A percentile compares a stretch with the other conserved stretches of the same genome.
phyloP scores from a whole-genome alignment of 2,329 filamentous ascomycete species.

The Penicillium sclerotiorum region DNA sequence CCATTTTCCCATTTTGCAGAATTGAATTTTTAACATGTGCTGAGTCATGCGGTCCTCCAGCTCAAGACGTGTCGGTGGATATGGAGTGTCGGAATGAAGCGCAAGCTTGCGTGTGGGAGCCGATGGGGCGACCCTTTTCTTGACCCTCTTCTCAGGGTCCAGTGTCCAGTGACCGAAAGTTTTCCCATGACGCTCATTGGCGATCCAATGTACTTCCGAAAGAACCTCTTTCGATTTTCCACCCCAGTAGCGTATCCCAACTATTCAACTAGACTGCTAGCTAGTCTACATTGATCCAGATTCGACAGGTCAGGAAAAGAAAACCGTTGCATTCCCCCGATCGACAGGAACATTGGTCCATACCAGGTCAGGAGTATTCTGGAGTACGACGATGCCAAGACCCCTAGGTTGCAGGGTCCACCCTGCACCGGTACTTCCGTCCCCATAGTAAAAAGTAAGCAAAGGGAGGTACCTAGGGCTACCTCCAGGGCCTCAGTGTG shows the following conservation, averaged over 20 bases:
- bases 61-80: constrained; percentile 2
- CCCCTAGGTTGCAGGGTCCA: constrained; percentile 19
- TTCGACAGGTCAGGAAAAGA: too few species aligned
- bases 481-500: too few species aligned
- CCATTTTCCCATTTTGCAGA: background rate
- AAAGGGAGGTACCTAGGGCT: background rate
- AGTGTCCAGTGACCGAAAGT: constrained; percentile 15
- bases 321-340: constrained; percentile 13
- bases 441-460: background rate
- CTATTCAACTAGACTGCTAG: background rate
- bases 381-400: constrained; percentile 24
- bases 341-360: constrained; percentile 22
- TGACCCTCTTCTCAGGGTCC: constrained; percentile 3
- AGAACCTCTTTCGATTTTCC: too few species aligned
- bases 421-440: too few species aligned
- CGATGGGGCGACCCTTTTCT: constrained; percentile 9
- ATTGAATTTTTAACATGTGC: background rate
- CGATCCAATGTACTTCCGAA: background rate
- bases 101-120: constrained; percentile 13
- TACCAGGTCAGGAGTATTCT: constrained; percentile 20
- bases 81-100: constrained; percentile 15
- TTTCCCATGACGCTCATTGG: constrained; percentile 12
- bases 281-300: background rate
- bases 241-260: background rate
- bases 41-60: background rate